A percentile compares a stretch with the other conserved stretches of the same genome.
Evolutionary conservation across 176 grass and related monocot species (phyloP).

Genomic region (Juncus inflexus): DNA sequence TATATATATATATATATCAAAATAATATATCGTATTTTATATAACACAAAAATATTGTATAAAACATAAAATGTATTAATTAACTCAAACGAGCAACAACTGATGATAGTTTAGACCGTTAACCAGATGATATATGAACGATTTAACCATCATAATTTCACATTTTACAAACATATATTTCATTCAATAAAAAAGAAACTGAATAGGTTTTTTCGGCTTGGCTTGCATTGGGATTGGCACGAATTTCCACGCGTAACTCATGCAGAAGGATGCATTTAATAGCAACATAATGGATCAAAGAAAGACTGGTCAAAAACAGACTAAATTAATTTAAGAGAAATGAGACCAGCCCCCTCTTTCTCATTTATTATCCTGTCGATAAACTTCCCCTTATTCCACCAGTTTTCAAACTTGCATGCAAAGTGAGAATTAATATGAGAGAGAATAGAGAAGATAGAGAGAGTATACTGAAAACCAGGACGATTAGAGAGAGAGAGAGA

Average conservation of each 20-base stretch:
- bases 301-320: slow-evolving; percentile 23
- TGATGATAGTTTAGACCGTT: too few species aligned
- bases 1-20: too few species aligned
- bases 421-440: neutral
- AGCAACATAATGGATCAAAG: slow-evolving; percentile 1
- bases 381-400: slow-evolving; percentile 3
- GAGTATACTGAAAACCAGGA: neutral
- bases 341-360: neutral
- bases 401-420: neutral
- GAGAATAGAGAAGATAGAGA: neutral
- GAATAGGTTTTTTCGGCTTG: too few species aligned
- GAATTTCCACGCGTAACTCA: slow-evolving; percentile 8
- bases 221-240: neutral
- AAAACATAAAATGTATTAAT: too few species aligned
- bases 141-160: too few species aligned
- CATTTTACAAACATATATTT: too few species aligned
- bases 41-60: too few species aligned
- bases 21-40: too few species aligned
- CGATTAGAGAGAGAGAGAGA: neutral
- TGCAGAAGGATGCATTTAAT: neutral
- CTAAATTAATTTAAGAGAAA: neutral
- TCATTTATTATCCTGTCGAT: slow-evolving; percentile 19
- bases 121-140: too few species aligned
- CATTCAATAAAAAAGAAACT: too few species aligned
- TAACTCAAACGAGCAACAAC: too few species aligned